A percentile compares a stretch with the other conserved stretches of the same genome.
phyloP scores from a whole-genome alignment of 2,329 filamentous ascomycete species.

The Phyllosticta citribraziliensis region DNA sequence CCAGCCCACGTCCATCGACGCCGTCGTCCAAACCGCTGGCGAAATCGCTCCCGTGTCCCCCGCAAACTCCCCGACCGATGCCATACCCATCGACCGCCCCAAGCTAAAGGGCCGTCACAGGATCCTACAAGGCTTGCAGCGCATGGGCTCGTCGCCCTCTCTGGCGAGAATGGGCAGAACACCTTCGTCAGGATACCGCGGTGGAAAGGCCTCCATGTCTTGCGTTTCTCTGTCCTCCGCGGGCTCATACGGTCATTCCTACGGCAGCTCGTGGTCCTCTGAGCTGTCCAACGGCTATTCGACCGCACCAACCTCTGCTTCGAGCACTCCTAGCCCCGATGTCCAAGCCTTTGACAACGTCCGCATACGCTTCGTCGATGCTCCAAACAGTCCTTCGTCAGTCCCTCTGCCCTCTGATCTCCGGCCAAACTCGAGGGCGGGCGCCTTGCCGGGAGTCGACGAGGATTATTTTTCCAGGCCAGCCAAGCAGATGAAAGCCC shows the following conservation, averaged over 20 bases:
- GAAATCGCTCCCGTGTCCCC: not conserved
- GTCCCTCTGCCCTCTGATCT: slow-evolving; percentile 56
- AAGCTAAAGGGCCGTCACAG: slow-evolving; percentile 61
- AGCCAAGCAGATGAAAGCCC: slow-evolving; percentile 23
- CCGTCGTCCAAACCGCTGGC: slow-evolving; percentile 3
- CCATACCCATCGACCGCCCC: slow-evolving; percentile 7
- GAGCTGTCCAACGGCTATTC: slow-evolving; percentile 48
- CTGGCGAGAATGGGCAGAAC: slow-evolving; percentile 54
- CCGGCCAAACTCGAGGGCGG: slow-evolving; percentile 36
- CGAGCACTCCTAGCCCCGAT: slow-evolving; percentile 35
- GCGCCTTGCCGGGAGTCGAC: slow-evolving; percentile 25
- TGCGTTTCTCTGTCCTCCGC: slow-evolving; percentile 52
- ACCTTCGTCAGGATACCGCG: slow-evolving; percentile 57
- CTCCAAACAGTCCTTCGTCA: slow-evolving; percentile 40
- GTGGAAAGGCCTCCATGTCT: slow-evolving; percentile 53
- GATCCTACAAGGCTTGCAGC: slow-evolving; percentile 63
- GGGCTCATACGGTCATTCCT: slow-evolving; percentile 41
- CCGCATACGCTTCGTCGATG: slow-evolving; percentile 46
- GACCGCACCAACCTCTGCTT: slow-evolving; percentile 45
- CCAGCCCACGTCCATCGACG: slow-evolving; percentile 7
- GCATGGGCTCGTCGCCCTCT: slow-evolving; percentile 72
- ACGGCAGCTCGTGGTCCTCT: slow-evolving; percentile 45
- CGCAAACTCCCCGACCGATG: not conserved
- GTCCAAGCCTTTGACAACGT: slow-evolving; percentile 43
- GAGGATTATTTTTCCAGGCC: slow-evolving; percentile 39